These are phyloP conservation scores for Nemania abortiva DNA, from an alignment of 2,329 filamentous ascomycete species.

Conservation along the genomic window DNA sequence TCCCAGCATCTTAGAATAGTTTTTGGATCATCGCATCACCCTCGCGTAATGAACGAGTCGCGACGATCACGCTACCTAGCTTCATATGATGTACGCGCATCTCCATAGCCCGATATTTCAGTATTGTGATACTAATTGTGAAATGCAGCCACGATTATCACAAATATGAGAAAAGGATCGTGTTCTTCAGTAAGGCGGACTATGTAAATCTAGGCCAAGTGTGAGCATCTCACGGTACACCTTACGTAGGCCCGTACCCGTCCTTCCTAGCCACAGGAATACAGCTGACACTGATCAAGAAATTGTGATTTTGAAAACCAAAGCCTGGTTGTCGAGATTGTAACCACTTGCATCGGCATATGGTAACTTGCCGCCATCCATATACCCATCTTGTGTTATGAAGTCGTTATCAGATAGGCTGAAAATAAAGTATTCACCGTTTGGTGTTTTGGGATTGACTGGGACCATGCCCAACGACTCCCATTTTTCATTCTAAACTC, in stretches of 20 bases:
- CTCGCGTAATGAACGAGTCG: not conserved
- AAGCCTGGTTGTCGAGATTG: conserved; percentile 70
- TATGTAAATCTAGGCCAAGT: too few species aligned
- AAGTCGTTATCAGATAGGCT: conserved; percentile 80
- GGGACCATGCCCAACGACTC: conserved; percentile 75
- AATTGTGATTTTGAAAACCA: conserved; percentile 70
- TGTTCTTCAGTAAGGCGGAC: too few species aligned
- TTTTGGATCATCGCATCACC: too few species aligned
- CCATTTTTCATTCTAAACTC: conserved; percentile 76
- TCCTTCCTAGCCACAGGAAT: too few species aligned
- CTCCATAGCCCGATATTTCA: not conserved
- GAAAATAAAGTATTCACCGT: conserved; percentile 75
- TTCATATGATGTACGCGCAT: not conserved
- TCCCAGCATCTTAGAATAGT: too few species aligned
- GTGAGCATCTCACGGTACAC: too few species aligned
- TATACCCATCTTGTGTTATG: conserved; percentile 74
- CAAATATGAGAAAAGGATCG: too few species aligned
- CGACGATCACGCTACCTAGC: not conserved
- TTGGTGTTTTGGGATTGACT: conserved; percentile 59
- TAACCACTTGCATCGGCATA: conserved; percentile 70
- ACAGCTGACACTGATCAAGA: conserved; percentile 29
- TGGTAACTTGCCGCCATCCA: conserved; percentile 67
- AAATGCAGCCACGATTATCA: too few species aligned
- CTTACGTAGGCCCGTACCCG: too few species aligned
- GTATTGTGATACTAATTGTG: not conserved